Evolutionary conservation across 148 eudicot species (phyloP).

Genomic region (Mesembryanthemum crystallinum): DNA sequence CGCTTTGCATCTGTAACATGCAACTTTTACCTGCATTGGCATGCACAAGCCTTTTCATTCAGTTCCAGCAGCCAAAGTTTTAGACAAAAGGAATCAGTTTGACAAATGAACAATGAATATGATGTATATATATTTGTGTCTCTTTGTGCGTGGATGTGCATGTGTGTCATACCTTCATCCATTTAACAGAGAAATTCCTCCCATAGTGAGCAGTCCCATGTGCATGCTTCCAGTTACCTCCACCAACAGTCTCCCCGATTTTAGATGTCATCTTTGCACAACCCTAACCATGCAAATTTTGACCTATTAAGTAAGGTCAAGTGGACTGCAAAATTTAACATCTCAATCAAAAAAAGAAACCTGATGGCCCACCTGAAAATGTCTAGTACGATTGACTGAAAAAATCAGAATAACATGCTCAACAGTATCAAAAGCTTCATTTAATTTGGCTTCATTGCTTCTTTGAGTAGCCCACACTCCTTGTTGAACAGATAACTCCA

Average conservation of each 20-base stretch:
- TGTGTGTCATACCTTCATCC: slow-evolving; percentile 71
- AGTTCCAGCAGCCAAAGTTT: neutral
- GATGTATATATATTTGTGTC: neutral
- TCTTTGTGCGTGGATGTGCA: too few species aligned
- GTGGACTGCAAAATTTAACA: slow-evolving; percentile 14
- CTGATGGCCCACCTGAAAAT: slow-evolving; percentile 77
- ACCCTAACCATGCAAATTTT: slow-evolving; percentile 52
- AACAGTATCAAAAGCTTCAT: slow-evolving; percentile 96
- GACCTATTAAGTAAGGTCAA: slow-evolving; percentile 2
- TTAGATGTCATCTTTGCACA: slow-evolving; percentile 96
- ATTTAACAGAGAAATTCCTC: slow-evolving; percentile 87
- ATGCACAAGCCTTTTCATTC: neutral
- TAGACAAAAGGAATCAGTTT: neutral
- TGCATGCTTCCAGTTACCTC: slow-evolving; percentile 98
- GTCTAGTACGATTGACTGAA: slow-evolving; percentile 92
- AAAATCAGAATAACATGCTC: slow-evolving; percentile 91
- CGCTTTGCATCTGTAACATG: too few species aligned
- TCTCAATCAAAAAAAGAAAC: slow-evolving; percentile 11
- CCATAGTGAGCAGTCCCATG: slow-evolving; percentile 99
- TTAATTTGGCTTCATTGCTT: slow-evolving; percentile 96
- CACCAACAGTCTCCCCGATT: slow-evolving; percentile 83
- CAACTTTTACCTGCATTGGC: too few species aligned
- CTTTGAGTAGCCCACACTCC: slow-evolving; percentile 99
- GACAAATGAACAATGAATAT: neutral
- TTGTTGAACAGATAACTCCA: slow-evolving; percentile 96